Evolutionary conservation across 257 asterid genomes (phyloP).

Genomic region (Scutellaria baicalensis): DNA sequence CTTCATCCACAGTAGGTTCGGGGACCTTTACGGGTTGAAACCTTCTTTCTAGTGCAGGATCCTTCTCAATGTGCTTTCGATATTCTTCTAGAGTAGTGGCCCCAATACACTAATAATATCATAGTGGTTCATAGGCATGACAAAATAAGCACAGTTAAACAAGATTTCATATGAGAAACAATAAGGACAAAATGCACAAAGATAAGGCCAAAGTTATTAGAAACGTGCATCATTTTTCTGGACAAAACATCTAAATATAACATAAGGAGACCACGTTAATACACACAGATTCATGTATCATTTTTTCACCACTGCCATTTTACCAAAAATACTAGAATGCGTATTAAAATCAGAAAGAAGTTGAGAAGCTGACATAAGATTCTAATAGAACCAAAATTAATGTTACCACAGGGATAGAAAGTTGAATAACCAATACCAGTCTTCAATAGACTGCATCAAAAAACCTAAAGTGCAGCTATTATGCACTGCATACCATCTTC

Average conservation of each 20-base stretch:
- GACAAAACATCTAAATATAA: not conserved
- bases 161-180: not conserved
- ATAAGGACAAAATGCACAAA: not conserved
- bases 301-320: not conserved
- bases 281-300: not conserved
- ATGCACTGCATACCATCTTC: conserved; percentile 19
- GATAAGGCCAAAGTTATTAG: not conserved
- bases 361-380: not conserved
- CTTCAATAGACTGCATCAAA: not conserved
- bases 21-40: conserved; percentile 98
- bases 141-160: conserved; percentile 2
- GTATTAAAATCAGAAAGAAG: not conserved
- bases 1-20: conserved; percentile 91
- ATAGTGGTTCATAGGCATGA: not conserved
- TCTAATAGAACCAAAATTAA: not conserved
- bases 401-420: not conserved
- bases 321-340: not conserved
- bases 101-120: conserved; percentile 68
- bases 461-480: conserved; percentile 11
- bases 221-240: not conserved
- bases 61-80: conserved; percentile 90
- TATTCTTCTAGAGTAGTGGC: conserved; percentile 94
- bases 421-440: not conserved
- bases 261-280: not conserved
- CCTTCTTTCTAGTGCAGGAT: conserved; percentile 90